Evolutionary conservation across 2,329 filamentous ascomycete species (phyloP), one percentile per base, ranked within the genome.

Genomic region (Cercospora berteroae): DNA sequence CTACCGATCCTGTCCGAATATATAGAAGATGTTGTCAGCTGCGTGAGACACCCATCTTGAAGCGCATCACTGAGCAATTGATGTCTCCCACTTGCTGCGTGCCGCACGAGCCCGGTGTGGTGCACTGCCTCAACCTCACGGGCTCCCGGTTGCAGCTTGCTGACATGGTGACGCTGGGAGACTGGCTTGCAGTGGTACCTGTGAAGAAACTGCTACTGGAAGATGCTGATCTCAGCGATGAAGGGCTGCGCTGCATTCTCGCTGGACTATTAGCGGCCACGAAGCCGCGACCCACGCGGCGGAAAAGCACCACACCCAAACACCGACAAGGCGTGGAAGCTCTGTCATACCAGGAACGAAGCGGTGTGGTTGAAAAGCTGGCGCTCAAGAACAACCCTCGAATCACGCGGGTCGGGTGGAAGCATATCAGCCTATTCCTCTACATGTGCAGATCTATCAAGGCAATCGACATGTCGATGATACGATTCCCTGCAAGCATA

Each of bases 11-110:
- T 2, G 88, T 94, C 13, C 87, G 94, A 66, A 96, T 99, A 74
- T 99, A 99, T 79, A 87, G 94, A 71, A 86, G 95, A 76, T 98
- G 95, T 78, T 98, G 95, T 77, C 94, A 98, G 77, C 82, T 99
- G 31, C 88, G 95, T 66, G 95, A 98, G 80, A 96, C 93, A 0
- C 92, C 93, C 0, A 94, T 97, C 62, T 82, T 98, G 20, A 96
- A 96, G 79, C 92, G 92, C 75, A 90, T 99, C 57, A 94, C 92
- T 0, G 92, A 96, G 74, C 93, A 97, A 78, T 89, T 99, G 4
- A 88, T 87, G 42, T 87, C 89, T 42, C 85, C 89, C 1, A 85
- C 86, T n/a, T 90, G 90, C 60, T 87, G 85, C 31, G 84, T 89
- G 9, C 79, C 86, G 1, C 84, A 83, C 64, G 83, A 88, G 52